Percentiles rank a stretch among this genome's conserved stretches.
Evolutionary conservation across 1,284 basidiomycete genomes (phyloP).

Genomic region (Pyrrhoderma lamaoense): DNA sequence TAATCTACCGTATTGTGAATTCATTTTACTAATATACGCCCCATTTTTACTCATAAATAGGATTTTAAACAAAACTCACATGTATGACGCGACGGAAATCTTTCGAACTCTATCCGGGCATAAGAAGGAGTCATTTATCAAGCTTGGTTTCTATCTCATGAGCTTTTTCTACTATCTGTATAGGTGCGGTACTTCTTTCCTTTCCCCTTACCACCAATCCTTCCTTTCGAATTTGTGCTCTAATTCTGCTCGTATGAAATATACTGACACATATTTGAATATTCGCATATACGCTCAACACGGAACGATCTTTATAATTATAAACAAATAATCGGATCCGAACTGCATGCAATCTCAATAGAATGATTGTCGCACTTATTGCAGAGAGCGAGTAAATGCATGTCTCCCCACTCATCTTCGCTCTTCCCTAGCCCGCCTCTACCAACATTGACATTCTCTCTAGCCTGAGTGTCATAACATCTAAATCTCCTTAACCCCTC

Average conservation of each 20-base stretch:
- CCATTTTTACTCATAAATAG: conserved; percentile 37
- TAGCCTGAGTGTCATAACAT: too few relatives aligned
- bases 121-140: conserved; percentile 97
- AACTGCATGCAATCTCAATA: too few relatives aligned
- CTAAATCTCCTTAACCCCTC: too few relatives aligned
- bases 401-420: too few relatives aligned
- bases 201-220: conserved; percentile 9
- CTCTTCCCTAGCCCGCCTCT: too few relatives aligned
- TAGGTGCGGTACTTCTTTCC: conserved; percentile 70
- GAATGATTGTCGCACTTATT: conserved; percentile 32
- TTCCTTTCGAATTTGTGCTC: too few relatives aligned
- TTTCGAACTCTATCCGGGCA: conserved; percentile 91
- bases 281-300: too few relatives aligned
- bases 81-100: conserved; percentile 99
- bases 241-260: too few relatives aligned
- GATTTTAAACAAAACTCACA: conserved; percentile 90
- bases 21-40: background rate
- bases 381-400: conserved; percentile 27
- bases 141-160: conserved; percentile 90
- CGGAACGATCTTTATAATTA: too few relatives aligned
- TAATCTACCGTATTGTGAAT: background rate
- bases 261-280: too few relatives aligned
- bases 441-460: too few relatives aligned
- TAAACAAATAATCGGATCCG: too few relatives aligned
- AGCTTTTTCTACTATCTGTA: conserved; percentile 98